Conservation (phyloP, 768 basidiomycete species). For the Rhodosporidiobolus sp. region DNA sequence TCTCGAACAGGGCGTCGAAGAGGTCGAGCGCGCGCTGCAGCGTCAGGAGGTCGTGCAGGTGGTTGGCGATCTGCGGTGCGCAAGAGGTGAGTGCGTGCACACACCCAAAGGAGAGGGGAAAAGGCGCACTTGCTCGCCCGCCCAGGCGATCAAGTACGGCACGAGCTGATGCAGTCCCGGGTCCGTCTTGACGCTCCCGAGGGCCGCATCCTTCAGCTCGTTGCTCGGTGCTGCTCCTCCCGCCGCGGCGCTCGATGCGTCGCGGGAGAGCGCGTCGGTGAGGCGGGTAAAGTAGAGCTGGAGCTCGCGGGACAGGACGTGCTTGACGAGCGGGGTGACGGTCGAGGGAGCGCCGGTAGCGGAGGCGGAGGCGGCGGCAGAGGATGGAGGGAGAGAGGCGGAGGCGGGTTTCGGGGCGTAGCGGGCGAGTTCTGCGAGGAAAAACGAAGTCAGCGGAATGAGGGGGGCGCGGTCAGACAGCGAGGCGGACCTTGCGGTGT, state of each 20-base stretch:
- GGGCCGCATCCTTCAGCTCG: slow-evolving; percentile 77
- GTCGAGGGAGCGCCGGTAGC: slow-evolving; percentile 19
- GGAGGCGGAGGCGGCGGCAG: background rate
- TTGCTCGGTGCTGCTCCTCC: slow-evolving; percentile 28
- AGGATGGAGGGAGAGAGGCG: slow-evolving; percentile 14
- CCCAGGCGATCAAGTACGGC: slow-evolving; percentile 92
- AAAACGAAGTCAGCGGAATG: background rate
- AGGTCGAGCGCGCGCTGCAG: slow-evolving; percentile 82
- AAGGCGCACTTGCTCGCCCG: slow-evolving; percentile 65
- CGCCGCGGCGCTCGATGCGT: slow-evolving; percentile 19
- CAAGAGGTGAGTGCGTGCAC: background rate
- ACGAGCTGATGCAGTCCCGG: slow-evolving; percentile 86
- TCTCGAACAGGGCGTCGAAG: slow-evolving; percentile 77
- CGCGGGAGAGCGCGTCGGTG: slow-evolving; percentile 63
- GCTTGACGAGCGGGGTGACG: slow-evolving; percentile 68
- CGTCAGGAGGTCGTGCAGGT: slow-evolving; percentile 60
- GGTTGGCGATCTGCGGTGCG: slow-evolving; percentile 55
- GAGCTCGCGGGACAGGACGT: slow-evolving; percentile 86
- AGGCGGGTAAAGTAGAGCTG: slow-evolving; percentile 92
- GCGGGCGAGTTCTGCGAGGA: slow-evolving; percentile 28
- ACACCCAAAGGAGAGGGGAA: background rate
- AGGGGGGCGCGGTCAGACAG: too few species aligned
- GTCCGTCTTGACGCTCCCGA: slow-evolving; percentile 82
- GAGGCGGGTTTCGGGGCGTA: slow-evolving; percentile 28
- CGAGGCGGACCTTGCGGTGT: slow-evolving; percentile 49